phyloP scores from a whole-genome alignment of 495 filamentous ascomycete species.

The Tuber magnatum region DNA sequence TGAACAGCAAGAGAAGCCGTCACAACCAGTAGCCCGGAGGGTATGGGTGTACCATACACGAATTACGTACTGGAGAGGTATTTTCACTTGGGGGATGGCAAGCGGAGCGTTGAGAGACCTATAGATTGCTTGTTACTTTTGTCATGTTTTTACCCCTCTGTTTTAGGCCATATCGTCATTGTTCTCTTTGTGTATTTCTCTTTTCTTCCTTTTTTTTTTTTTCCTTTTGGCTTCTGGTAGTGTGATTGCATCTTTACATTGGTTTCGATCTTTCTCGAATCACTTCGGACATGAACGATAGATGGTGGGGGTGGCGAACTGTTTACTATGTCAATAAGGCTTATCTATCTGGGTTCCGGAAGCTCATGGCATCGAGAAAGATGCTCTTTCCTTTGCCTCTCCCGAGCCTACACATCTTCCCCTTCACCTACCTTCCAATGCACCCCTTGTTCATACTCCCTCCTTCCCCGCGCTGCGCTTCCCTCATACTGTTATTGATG shows the following conservation, averaged over 20 bases:
- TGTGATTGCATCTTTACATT: slow-evolving; percentile 4
- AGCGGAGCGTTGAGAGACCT: slow-evolving; percentile 2
- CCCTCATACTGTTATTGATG: background rate
- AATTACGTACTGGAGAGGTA: slow-evolving; percentile 8
- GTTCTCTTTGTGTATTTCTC: slow-evolving; percentile 14
- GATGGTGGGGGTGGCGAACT: background rate
- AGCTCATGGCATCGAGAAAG: background rate
- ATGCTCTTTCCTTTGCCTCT: background rate
- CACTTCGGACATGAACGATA: background rate
- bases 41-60: slow-evolving; percentile 15
- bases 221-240: slow-evolving; percentile 14
- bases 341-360: background rate
- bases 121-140: slow-evolving; percentile 14
- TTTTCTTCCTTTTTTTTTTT: slow-evolving; percentile 13
- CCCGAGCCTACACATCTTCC: background rate
- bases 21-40: slow-evolving; percentile 18
- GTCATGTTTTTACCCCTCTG: background rate
- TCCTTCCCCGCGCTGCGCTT: background rate
- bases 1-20: slow-evolving; percentile 34
- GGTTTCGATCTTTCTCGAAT: background rate
- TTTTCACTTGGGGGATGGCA: slow-evolving; percentile 7
- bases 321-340: background rate
- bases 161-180: slow-evolving; percentile 16
- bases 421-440: background rate
- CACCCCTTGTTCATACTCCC: slow-evolving; percentile 3